These are phyloP conservation scores for Porphyra umbilicalis DNA, from an alignment of 31 red algal species.

Conservation along the genomic window DNA sequence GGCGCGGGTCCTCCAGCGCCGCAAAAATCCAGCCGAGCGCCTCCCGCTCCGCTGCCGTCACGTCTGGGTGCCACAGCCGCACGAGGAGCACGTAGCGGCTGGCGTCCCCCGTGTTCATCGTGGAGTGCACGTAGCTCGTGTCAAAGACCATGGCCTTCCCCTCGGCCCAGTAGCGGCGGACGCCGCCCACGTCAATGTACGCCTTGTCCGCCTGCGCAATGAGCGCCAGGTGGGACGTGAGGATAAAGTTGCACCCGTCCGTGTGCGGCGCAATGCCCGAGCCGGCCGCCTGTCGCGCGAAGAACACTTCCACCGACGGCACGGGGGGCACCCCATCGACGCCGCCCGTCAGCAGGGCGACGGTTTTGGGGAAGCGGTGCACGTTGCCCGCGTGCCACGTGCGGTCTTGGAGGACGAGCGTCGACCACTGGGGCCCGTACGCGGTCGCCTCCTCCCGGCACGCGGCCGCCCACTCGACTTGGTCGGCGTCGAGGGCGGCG, in stretches of 20 bases:
- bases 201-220: constrained; percentile 24
- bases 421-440: constrained; percentile 88
- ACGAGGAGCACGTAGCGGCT: constrained; percentile 62
- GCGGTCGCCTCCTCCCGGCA: constrained; percentile 56
- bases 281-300: constrained; percentile 52
- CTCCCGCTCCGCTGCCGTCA: constrained; percentile 48
- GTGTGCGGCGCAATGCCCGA: constrained; percentile 74
- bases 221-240: constrained; percentile 70
- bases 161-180: constrained; percentile 69
- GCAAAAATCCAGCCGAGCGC: constrained; percentile 58
- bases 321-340: constrained; percentile 23
- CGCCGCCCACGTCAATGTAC: constrained; percentile 81
- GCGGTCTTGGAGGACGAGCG: constrained; percentile 81
- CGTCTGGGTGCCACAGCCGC: constrained; percentile 77
- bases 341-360: constrained; percentile 13
- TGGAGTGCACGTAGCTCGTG: constrained; percentile 72
- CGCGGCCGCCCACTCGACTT: constrained; percentile 52
- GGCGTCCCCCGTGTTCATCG: constrained; percentile 55
- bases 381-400: constrained; percentile 64
- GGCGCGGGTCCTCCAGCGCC: constrained; percentile 42
- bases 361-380: constrained; percentile 65
- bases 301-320: constrained; percentile 78
- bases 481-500: not conserved
- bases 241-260: constrained; percentile 77
- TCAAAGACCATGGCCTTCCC: constrained; percentile 81